These are phyloP conservation scores for Fagopyrum homotropicum DNA, from an alignment of 148 eudicot genomes.

Conservation along the genomic window DNA sequence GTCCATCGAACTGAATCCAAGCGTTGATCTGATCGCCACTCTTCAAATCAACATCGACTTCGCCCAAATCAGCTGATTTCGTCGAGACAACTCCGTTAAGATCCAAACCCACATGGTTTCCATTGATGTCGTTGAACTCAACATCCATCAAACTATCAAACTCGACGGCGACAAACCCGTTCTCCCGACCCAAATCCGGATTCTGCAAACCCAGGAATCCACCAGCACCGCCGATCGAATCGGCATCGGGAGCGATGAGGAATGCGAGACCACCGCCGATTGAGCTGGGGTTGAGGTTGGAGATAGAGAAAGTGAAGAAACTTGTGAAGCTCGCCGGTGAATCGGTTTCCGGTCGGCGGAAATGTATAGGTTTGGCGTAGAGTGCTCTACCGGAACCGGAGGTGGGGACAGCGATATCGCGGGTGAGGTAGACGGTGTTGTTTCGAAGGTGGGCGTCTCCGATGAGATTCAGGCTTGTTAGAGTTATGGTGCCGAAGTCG, in stretches of 20 bases:
- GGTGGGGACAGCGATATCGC: slow-evolving; percentile 66
- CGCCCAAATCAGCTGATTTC: slow-evolving; percentile 43
- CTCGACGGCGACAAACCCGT: slow-evolving; percentile 58
- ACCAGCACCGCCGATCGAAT: slow-evolving; percentile 42
- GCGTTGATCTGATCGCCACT: slow-evolving; percentile 66
- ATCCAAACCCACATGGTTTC: slow-evolving; percentile 86
- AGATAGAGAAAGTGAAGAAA: slow-evolving; percentile 60
- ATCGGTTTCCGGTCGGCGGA: slow-evolving; percentile 26
- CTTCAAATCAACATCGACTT: slow-evolving; percentile 53
- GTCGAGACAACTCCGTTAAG: slow-evolving; percentile 49
- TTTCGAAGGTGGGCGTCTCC: slow-evolving; percentile 82
- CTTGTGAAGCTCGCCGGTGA: slow-evolving; percentile 48
- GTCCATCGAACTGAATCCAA: slow-evolving; percentile 72
- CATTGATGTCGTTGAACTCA: slow-evolving; percentile 58
- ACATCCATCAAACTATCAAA: slow-evolving; percentile 90
- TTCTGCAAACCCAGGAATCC: slow-evolving; percentile 37
- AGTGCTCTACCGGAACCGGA: slow-evolving; percentile 66
- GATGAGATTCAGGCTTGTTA: slow-evolving; percentile 50
- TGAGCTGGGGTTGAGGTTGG: slow-evolving; percentile 63
- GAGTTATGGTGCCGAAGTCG: slow-evolving; percentile 62
- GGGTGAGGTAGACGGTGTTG: slow-evolving; percentile 52
- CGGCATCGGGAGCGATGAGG: slow-evolving; percentile 45
- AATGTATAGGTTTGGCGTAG: slow-evolving; percentile 42
- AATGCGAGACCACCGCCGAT: slow-evolving; percentile 85
- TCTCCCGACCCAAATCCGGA: slow-evolving; percentile 19